Base-by-base conservation (phyloP, 441 rosid species). In the Heliophila coronopifolia region DNA sequence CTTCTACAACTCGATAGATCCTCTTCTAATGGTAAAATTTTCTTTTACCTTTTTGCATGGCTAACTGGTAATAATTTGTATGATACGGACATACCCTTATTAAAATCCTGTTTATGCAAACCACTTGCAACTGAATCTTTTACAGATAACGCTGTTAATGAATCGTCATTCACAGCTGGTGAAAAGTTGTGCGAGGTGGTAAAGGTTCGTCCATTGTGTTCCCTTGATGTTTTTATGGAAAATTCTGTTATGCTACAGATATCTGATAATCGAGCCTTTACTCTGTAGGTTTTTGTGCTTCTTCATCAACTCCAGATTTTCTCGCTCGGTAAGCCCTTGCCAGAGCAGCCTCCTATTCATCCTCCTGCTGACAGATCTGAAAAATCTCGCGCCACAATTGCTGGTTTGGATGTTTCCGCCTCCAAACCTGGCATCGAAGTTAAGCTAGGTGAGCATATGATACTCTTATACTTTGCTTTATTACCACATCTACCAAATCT, bases 301-400 rank as follows among this genome's bases (percentile, higher is more conserved):
- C 92, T 73, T 72, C 95, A 77, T 73, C 99, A 88, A 69, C 86
- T 92, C 65, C 87, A 76, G 57, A 61, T 80, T 51, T 92, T 92
- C 72, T 81, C 87, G 50, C 71, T 67, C 13, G 95, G 94, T 50
- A 77, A 71, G 72, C 46, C 78, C 37, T 77, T 83, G 54, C 86
- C 95, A 9, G 97, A 92, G 58, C 87, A 77, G 40, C 93, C 96
- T 58, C 78, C 86, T 36, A 60, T 74, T 6, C 48, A 30, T 66
- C 77, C 81, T 50, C 71, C 79, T 40, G 44, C 36, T 1, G 78
- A 80, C 47, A 38, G 48, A 43, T 68, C 77, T 45, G 81, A 62
- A 70, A 74, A 61, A 5, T 76, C 84, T 43, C 87, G 81, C 51
- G 92, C 92, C 55, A 68, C 50, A 43, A 44, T 61, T 63, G 83